Evolutionary conservation across 345 rosid species (phyloP).

Genomic region (Ceriops tagal): DNA sequence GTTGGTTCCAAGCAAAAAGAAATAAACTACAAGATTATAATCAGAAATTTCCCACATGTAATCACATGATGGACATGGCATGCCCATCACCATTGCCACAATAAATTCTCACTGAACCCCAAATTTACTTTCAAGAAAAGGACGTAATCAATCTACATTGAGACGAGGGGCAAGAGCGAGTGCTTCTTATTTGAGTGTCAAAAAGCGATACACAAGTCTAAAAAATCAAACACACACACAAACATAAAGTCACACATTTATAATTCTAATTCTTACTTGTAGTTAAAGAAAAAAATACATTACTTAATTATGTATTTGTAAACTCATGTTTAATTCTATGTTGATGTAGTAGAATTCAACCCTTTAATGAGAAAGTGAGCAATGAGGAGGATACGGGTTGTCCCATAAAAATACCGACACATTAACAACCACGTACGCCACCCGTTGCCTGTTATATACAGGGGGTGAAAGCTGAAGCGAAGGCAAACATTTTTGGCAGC

Average conservation of each 20-base stretch:
- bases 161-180: neutral
- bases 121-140: constrained; percentile 12
- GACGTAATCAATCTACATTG: constrained; percentile 13
- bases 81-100: too few relatives aligned
- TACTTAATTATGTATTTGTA: too few relatives aligned
- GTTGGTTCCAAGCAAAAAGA: too few relatives aligned
- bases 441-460: too few relatives aligned
- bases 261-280: too few relatives aligned
- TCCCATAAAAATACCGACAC: constrained; percentile 22
- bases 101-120: neutral
- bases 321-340: too few relatives aligned
- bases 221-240: neutral
- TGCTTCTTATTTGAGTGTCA: neutral
- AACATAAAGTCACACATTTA: too few relatives aligned
- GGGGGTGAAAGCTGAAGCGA: constrained; percentile 6
- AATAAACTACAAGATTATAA: neutral
- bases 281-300: too few relatives aligned
- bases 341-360: too few relatives aligned
- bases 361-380: too few relatives aligned
- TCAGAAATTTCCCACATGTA: neutral
- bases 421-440: constrained; percentile 33
- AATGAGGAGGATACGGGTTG: neutral
- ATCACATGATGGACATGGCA: neutral
- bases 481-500: neutral
- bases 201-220: neutral